Base-by-base conservation (phyloP, 2,329 filamentous ascomycete genomes). In the Sarocladium brachiariae region DNA sequence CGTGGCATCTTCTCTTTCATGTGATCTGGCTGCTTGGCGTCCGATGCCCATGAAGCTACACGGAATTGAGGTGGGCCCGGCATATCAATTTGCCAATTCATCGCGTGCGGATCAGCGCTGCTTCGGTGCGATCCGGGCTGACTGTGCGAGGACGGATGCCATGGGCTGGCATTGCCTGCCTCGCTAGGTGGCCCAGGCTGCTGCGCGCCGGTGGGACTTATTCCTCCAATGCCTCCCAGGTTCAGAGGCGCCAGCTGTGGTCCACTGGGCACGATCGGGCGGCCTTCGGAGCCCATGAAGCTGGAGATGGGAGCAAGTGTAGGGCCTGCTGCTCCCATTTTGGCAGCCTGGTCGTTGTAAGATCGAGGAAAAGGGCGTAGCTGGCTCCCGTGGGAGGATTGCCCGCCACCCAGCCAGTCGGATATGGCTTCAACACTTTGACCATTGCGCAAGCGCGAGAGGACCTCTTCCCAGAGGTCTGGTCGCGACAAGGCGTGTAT, bases 401-500 rank as follows among this genome's bases (percentile, higher is more conserved):
- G 51, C 2, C 59, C 55, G 2, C 57, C 59, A 14, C 63, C 67
- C 2, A 84, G 68, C 71, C 75, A 81, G 48, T 80, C 75, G 4
- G 77, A 75, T 51, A 84, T 79, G 41, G 54, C 67, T 39, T 82
- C 78, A 19, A 81, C 63, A 8, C 71, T 66, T 53, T 82, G 75
- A 37, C 80, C 80, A 23, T 63, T 66, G 37, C 76, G 77, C 38
- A 84, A 59, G 5, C 75, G 72, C 18, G 69, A 65, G 50, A 84
- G 56, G 2, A 83, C 72, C 31, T 80, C 76, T 53, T 79, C 75
- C 69, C 74, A 75, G 6, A 75, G 61, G 5, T 76, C 72, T 2
- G 76, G 68, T 10, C 70, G 71, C 4, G 68, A 63, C 43, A 84
- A 71, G 9, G 80, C 80, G 3, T 72, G 66, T 24, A 84, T 66